phyloP scores from a whole-genome alignment of 306 rosid species.

The Cucumis cinereus region DNA sequence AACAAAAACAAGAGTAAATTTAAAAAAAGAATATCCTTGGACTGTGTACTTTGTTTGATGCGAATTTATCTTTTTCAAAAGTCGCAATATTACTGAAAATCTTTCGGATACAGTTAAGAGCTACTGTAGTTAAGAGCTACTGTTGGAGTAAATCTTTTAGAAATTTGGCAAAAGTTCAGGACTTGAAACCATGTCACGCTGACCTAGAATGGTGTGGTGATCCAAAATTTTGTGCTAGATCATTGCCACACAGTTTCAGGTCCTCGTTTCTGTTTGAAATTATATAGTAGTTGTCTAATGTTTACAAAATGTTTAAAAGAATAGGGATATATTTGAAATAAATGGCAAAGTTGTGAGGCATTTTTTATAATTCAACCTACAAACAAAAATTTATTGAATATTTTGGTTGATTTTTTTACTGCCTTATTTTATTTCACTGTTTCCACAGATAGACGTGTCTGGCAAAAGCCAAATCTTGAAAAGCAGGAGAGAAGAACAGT shows the following conservation, averaged over 20 bases:
- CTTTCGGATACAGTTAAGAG: too few species aligned
- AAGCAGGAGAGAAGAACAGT: neutral
- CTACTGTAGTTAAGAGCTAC: too few species aligned
- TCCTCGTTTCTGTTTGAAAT: neutral
- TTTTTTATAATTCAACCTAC: neutral
- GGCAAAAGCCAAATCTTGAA: neutral
- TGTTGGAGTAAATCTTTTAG: too few species aligned
- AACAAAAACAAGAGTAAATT: neutral
- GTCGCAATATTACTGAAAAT: too few species aligned
- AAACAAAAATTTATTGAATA: neutral
- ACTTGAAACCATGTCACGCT: neutral
- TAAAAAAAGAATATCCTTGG: too few species aligned
- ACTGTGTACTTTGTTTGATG: too few species aligned
- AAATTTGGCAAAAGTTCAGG: too few species aligned
- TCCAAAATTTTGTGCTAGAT: neutral
- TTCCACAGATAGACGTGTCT: neutral
- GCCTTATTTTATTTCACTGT: neutral
- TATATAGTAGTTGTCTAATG: too few species aligned
- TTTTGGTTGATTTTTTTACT: neutral
- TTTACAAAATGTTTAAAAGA: neutral
- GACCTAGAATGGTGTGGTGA: neutral
- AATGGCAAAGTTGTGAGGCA: too few species aligned
- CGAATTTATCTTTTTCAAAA: too few species aligned
- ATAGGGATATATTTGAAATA: too few species aligned
- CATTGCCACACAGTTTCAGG: neutral